These are phyloP conservation scores for Sugiyamaella chiloensis DNA, from an alignment of 805 yeast species.

Conservation along the genomic window DNA sequence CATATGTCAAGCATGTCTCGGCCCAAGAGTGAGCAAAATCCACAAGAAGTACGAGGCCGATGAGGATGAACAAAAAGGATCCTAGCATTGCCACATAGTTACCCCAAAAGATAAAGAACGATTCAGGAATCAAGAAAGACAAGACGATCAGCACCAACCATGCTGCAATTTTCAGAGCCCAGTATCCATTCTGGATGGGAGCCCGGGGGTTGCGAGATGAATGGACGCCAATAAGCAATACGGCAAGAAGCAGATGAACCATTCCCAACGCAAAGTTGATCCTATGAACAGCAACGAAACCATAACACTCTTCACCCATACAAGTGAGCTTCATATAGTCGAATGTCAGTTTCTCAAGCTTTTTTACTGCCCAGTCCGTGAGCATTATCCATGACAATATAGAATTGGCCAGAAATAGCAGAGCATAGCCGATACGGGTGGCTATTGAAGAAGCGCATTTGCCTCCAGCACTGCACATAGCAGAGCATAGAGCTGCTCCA, in stretches of 20 bases:
- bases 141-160: slow-evolving; percentile 56
- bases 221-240: slow-evolving; percentile 65
- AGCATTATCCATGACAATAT: slow-evolving; percentile 89
- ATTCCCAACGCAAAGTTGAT: slow-evolving; percentile 83
- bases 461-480: slow-evolving; percentile 51
- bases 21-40: slow-evolving; percentile 99
- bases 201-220: slow-evolving; percentile 77
- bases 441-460: slow-evolving; percentile 71
- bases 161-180: slow-evolving; percentile 70
- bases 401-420: slow-evolving; percentile 71
- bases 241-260: slow-evolving; percentile 70
- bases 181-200: slow-evolving; percentile 83
- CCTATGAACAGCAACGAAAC: slow-evolving; percentile 92
- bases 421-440: slow-evolving; percentile 84
- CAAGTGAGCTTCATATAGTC: slow-evolving; percentile 71
- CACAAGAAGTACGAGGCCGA: slow-evolving; percentile 84
- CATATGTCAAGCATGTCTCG: slow-evolving; percentile 86
- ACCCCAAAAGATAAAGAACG: slow-evolving; percentile 85
- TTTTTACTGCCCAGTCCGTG: slow-evolving; percentile 70
- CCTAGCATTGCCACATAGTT: slow-evolving; percentile 82
- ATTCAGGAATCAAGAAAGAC: slow-evolving; percentile 81
- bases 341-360: slow-evolving; percentile 68
- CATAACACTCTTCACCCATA: slow-evolving; percentile 79
- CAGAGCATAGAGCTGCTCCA: slow-evolving; percentile 78
- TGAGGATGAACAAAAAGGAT: slow-evolving; percentile 79